A percentile compares a stretch with the other conserved stretches of the same genome.
Conservation (phyloP, 768 basidiomycete genomes). For the Rhodotorula paludigena region DNA sequence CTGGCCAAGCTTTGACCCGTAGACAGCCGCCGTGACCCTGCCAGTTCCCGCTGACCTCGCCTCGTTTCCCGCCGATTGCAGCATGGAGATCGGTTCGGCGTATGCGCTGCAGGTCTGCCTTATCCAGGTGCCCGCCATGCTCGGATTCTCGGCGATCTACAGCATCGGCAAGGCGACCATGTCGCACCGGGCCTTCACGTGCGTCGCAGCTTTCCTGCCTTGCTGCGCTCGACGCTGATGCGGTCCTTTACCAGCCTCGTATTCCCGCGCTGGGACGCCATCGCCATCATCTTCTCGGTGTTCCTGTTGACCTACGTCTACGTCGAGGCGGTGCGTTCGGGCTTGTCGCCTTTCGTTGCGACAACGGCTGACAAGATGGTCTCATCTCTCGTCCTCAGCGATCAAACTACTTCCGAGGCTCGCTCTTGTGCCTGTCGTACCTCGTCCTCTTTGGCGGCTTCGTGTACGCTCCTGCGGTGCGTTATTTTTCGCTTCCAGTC, state of each 20-base stretch:
- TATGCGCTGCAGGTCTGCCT: slow-evolving; percentile 98
- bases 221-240: neutral
- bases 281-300: slow-evolving; percentile 88
- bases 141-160: slow-evolving; percentile 95
- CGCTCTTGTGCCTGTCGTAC: slow-evolving; percentile 93
- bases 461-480: slow-evolving; percentile 35
- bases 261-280: slow-evolving; percentile 97
- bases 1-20: neutral
- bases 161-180: slow-evolving; percentile 75
- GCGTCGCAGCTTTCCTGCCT: slow-evolving; percentile 47
- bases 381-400: neutral
- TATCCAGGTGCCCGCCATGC: slow-evolving; percentile 96
- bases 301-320: slow-evolving; percentile 98
- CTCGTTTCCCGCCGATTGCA: slow-evolving; percentile 44
- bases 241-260: slow-evolving; percentile 61
- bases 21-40: neutral
- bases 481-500: neutral
- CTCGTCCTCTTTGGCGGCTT: slow-evolving; percentile 86
- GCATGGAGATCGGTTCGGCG: slow-evolving; percentile 99
- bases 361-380: neutral
- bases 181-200: slow-evolving; percentile 89
- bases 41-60: neutral
- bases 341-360: neutral
- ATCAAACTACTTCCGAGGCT: slow-evolving; percentile 88
- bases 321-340: slow-evolving; percentile 60